These are phyloP conservation scores for Solanum hybrid DNA, from an alignment of 305 asterid genomes.

Conservation along the genomic window DNA sequence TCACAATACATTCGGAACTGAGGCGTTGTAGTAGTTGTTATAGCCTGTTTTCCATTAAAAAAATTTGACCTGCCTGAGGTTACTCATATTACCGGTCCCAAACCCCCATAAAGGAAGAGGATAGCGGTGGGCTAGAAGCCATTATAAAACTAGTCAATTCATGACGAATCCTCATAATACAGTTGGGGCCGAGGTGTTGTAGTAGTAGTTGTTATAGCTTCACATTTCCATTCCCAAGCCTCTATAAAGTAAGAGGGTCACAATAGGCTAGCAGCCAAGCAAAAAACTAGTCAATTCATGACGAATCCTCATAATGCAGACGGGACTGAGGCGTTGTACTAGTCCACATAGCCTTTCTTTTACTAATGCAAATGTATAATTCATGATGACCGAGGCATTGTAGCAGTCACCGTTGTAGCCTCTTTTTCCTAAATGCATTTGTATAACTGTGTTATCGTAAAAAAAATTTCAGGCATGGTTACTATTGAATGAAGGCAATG, in stretches of 20 bases:
- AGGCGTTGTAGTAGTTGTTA: neutral
- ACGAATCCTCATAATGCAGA: neutral
- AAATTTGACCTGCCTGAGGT: neutral
- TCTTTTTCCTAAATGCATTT: neutral
- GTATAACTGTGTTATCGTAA: neutral
- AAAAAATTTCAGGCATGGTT: neutral
- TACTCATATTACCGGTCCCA: neutral
- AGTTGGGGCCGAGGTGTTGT: neutral
- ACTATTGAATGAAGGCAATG: conserved; percentile 16
- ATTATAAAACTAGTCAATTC: neutral
- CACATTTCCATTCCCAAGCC: neutral
- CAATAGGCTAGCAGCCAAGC: neutral
- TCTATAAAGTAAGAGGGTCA: neutral
- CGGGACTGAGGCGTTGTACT: neutral
- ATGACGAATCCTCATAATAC: neutral
- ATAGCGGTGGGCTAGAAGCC: neutral
- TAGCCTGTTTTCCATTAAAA: neutral
- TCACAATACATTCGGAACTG: neutral
- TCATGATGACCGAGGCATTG: neutral
- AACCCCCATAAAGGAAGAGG: neutral
- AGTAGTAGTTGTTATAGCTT: neutral
- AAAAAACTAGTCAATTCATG: neutral
- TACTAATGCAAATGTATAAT: neutral
- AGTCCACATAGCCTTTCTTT: neutral
- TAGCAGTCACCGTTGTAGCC: neutral